Evolutionary conservation across 2,329 filamentous ascomycete species (phyloP), one percentile per base, ranked within the genome.

Genomic region (Fusarium decemcellulare): DNA sequence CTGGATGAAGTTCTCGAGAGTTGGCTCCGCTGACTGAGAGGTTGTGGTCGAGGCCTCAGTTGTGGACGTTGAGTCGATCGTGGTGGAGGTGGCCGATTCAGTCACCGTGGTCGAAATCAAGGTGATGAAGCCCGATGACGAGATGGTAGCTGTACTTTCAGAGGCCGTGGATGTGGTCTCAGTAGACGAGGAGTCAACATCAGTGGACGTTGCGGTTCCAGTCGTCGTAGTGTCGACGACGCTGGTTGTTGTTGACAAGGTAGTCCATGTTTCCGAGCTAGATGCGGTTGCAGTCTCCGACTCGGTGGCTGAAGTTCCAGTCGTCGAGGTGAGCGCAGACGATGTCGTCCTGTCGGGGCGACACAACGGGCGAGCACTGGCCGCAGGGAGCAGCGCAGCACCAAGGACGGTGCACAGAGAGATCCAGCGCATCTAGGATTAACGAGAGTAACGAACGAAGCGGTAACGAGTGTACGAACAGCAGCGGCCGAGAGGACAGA

Each of bases 381-480:
- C 48, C 1, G 57, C 58, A 0, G 61, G 65, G 14, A 71, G 16
- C 39, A 70, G 8, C 1, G 46, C 56, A 1, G 64, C 67, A 6
- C 67, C 50, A 4, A 72, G 47, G 2, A 63, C 7, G 11, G 61
- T 32, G 12, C 47, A 65, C 8, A 72, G 12, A 30, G 69, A 68
- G n/a, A 43, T 5, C 36, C 59, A 72, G 29, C 70, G 70, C 70
- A 72, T 72, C 14, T 9, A 67, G 57, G 16, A 8, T 64, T 47
- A 67, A 65, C 34, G 57, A 69, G n/a, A 34, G 62, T 58, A 56
- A 23, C 18, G 18, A 23, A 23, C 18, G 18, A 3, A 23, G 18
- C 18, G 46, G 1, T 39, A 61, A 48, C 5, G 64, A 59, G 30
- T 43, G 61, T 18, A 32, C 27, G n/a, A 34, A 23, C 6, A 18